Evolutionary conservation across 306 rosid genomes (phyloP).

Genomic region (Trifolium dubium): DNA sequence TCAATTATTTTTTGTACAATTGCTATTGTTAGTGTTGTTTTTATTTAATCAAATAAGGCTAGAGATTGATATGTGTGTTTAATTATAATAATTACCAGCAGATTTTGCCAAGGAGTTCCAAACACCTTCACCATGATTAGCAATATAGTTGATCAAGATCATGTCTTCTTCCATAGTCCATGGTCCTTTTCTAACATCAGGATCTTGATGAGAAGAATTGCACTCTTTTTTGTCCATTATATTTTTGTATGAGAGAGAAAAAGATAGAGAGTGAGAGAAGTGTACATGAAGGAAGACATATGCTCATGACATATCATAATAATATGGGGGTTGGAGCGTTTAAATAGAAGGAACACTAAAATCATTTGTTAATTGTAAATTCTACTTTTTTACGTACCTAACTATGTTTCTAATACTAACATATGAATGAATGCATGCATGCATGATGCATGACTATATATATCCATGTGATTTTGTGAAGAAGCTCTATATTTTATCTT

Average conservation of each 20-base stretch:
- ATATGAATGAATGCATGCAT: slow-evolving; percentile 55
- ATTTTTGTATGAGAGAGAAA: slow-evolving; percentile 22
- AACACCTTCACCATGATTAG: slow-evolving; percentile 98
- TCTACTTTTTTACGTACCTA: slow-evolving; percentile 46
- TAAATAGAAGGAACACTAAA: slow-evolving; percentile 58
- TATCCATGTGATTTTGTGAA: slow-evolving; percentile 11
- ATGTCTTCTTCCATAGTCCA: slow-evolving; percentile 97
- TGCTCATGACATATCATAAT: slow-evolving; percentile 44
- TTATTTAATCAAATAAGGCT: not conserved
- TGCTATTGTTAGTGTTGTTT: not conserved
- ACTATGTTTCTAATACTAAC: slow-evolving; percentile 45
- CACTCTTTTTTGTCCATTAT: slow-evolving; percentile 66
- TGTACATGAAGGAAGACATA: slow-evolving; percentile 36
- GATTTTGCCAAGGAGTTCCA: slow-evolving; percentile 96
- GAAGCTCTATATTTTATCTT: not conserved
- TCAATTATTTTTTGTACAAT: no score
- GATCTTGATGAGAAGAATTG: slow-evolving; percentile 70
- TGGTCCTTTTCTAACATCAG: slow-evolving; percentile 96
- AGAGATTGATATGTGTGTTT: not conserved
- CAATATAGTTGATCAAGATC: slow-evolving; percentile 89
- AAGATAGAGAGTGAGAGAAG: not conserved
- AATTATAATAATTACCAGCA: slow-evolving; percentile 62
- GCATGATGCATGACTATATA: not conserved
- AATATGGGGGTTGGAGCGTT: slow-evolving; percentile 58
- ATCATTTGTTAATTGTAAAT: slow-evolving; percentile 37